Evolutionary conservation across 1,139 yeast species (phyloP).

Genomic region (Candida freyschussii): DNA sequence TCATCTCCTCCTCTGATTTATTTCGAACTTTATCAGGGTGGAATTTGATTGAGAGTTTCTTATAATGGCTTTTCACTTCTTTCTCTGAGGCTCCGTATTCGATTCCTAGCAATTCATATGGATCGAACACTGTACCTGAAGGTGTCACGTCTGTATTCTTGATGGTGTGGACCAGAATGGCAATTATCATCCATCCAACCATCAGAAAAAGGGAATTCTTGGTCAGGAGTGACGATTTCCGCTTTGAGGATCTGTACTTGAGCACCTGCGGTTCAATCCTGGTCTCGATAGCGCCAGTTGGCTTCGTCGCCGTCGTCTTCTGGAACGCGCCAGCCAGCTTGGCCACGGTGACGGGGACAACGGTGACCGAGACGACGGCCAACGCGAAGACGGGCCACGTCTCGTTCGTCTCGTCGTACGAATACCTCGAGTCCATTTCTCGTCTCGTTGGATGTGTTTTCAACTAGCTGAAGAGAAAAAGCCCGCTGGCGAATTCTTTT

Average conservation of each 20-base stretch:
- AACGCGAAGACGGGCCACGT: slow-evolving; percentile 94
- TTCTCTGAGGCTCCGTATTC: slow-evolving; percentile 65
- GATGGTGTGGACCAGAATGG: slow-evolving; percentile 46
- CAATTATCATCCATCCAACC: slow-evolving; percentile 66
- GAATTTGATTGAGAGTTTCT: slow-evolving; percentile 78
- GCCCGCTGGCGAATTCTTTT: too few species aligned
- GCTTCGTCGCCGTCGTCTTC: slow-evolving; percentile 6
- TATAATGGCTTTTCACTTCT: slow-evolving; percentile 76
- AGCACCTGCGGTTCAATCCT: slow-evolving; percentile 29
- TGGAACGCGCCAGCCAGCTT: slow-evolving; percentile 33
- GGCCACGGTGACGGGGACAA: slow-evolving; percentile 64
- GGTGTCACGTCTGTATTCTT: slow-evolving; percentile 36
- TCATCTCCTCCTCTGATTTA: slow-evolving; percentile 54
- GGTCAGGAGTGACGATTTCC: slow-evolving; percentile 39
- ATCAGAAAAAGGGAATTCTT: slow-evolving; percentile 43
- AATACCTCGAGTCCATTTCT: slow-evolving; percentile 39
- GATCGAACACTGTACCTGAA: slow-evolving; percentile 67
- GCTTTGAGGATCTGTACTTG: slow-evolving; percentile 33
- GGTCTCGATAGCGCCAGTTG: slow-evolving; percentile 4
- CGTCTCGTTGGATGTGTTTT: too few species aligned
- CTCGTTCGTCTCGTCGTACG: slow-evolving; percentile 85
- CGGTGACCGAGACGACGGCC: slow-evolving; percentile 61
- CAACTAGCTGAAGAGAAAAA: too few species aligned
- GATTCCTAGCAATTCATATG: slow-evolving; percentile 80
- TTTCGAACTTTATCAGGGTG: slow-evolving; percentile 91